Evolutionary conservation across 768 basidiomycete species (phyloP).

Genomic region (Kwoniella bestiolae): DNA sequence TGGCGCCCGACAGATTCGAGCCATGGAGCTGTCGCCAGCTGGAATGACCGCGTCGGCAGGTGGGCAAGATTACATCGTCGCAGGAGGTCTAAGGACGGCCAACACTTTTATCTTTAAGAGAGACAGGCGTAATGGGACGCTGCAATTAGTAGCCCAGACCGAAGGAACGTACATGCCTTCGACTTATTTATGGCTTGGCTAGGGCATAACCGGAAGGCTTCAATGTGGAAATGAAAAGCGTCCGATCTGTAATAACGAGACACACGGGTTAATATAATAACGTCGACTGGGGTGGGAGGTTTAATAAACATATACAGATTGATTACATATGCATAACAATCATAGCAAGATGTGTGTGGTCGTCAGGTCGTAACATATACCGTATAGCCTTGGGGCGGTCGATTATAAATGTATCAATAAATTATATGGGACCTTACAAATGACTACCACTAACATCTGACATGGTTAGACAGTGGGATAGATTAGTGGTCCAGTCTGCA

Average conservation of each 20-base stretch:
- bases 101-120: constrained; percentile 17
- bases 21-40: constrained; percentile 17
- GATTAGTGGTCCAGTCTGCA: no score
- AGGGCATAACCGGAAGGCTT: not conserved
- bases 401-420: no score
- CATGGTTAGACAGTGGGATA: no score
- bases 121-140: constrained; percentile 6
- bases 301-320: no score
- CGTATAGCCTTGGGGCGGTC: no score
- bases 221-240: not conserved
- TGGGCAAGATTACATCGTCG: constrained; percentile 8
- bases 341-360: no score
- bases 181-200: constrained; percentile 11
- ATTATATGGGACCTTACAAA: no score
- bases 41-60: constrained; percentile 1
- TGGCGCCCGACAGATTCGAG: constrained; percentile 13
- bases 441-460: no score
- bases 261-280: not conserved
- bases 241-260: not conserved
- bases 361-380: no score
- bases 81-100: constrained; percentile 4
- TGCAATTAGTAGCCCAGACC: constrained; percentile 7
- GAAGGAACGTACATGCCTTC: constrained; percentile 9
- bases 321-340: no score
- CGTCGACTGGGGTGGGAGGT: no score